These are phyloP conservation scores for Jackrogersella minutella DNA, from an alignment of 495 filamentous ascomycete species.

Conservation along the genomic window DNA sequence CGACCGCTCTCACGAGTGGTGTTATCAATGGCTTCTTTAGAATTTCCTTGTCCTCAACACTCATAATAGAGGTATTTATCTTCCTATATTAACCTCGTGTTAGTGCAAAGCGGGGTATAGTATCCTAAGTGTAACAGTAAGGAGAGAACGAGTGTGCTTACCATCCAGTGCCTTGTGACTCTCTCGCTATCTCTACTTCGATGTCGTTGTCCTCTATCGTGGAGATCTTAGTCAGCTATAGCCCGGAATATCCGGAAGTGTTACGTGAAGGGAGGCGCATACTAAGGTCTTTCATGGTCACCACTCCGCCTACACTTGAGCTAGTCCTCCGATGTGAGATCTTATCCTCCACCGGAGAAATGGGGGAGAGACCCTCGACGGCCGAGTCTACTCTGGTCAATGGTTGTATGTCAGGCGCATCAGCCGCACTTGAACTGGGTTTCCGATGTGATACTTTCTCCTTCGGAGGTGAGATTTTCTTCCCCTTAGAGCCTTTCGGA, in stretches of 20 bases:
- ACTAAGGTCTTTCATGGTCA: slow-evolving; percentile 89
- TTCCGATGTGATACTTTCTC: too few relatives aligned
- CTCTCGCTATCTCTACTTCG: slow-evolving; percentile 78
- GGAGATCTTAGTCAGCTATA: slow-evolving; percentile 24
- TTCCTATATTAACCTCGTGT: slow-evolving; percentile 64
- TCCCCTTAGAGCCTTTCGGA: too few relatives aligned
- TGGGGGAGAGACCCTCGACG: slow-evolving; percentile 73
- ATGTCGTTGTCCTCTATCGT: slow-evolving; percentile 74
- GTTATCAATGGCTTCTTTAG: slow-evolving; percentile 81
- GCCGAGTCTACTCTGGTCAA: slow-evolving; percentile 89
- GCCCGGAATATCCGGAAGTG: slow-evolving; percentile 10
- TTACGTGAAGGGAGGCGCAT: slow-evolving; percentile 40
- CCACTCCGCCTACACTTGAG: slow-evolving; percentile 71
- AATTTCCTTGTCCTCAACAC: slow-evolving; percentile 78
- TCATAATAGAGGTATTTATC: slow-evolving; percentile 82
- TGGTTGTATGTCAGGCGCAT: too few relatives aligned
- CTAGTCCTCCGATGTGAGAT: slow-evolving; percentile 67
- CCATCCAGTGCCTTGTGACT: slow-evolving; percentile 92
- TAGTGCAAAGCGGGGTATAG: slow-evolving; percentile 13
- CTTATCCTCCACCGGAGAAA: slow-evolving; percentile 69
- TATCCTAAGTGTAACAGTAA: not conserved
- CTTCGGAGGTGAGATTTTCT: too few relatives aligned
- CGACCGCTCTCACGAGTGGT: slow-evolving; percentile 90
- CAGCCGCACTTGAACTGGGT: too few relatives aligned
- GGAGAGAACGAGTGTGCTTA: slow-evolving; percentile 55